Evolutionary conservation across 257 asterid species (phyloP), one percentile per base, ranked within the genome.

Genomic region (Henckelia pumila): DNA sequence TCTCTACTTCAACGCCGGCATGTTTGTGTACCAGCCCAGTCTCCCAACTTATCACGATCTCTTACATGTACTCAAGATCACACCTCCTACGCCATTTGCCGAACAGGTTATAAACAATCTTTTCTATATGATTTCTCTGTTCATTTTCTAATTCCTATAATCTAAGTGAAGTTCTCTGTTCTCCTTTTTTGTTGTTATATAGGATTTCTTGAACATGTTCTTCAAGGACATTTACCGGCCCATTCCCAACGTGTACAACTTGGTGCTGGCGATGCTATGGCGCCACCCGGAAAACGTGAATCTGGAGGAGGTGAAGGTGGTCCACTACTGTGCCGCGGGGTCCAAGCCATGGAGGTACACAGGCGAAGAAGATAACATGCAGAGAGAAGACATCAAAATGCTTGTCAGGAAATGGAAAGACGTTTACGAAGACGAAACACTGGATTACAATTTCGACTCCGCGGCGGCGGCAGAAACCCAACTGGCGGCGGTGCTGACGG

Each of bases 301-400:
- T 16, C 82, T 83, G 16, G 55, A 64, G 7, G 79, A 80, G 72
- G 82, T 71, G 53, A 83, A 83, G 72, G 88, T 83, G 72, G 88
- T 83, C 71, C 88, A 83, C 80, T 83, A 83, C 78, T 83, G 88
- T 61, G 86, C 86, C 50, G 86, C 80, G 30, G 88, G 87, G 11
- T 77, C 87, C 17, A 83, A 83, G 80, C 88, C 88, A 1, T 83
- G 88, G 88, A 33, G 85, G 74, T 83, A 69, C 81, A 80, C 88
- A 68, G 85, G 85, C 68, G 22, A 75, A n/a, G 85, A 83, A 25
- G 64, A 61, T 30, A 75, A 83, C 44, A 83, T 83, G 88, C 73
- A 75, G 24, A 71, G 85, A 13, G 76, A 77, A 21, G 85, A 80
- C 20, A 77, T 83, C 71, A 77, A 80, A 6, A 61, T 73, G 68